Evolutionary conservation across 352 stramenopile species (phyloP).

Genomic region (Phytopythium ostracodes): DNA sequence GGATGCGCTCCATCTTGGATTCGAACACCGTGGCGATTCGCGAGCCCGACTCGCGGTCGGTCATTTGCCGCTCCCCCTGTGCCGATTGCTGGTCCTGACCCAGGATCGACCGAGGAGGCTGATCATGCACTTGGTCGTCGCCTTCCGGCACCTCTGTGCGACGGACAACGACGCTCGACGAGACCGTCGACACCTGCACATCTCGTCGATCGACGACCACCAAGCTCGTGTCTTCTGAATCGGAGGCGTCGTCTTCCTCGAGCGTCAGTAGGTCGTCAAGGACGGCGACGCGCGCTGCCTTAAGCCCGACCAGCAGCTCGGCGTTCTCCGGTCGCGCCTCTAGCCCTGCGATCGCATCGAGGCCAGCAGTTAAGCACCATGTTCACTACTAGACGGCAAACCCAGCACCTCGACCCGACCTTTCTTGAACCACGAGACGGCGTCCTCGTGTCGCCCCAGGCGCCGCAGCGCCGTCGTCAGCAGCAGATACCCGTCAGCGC

Average conservation of each 20-base stretch:
- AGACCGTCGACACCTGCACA: neutral
- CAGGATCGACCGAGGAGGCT: neutral
- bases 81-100: neutral
- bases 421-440: constrained; percentile 47
- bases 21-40: constrained; percentile 37
- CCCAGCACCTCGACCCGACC: constrained; percentile 11
- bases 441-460: constrained; percentile 29
- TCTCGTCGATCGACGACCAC: neutral
- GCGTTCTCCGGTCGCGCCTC: constrained; percentile 27
- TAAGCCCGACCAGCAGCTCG: constrained; percentile 40
- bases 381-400: neutral
- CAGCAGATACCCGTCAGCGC: constrained; percentile 27
- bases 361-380: neutral
- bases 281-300: constrained; percentile 48
- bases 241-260: constrained; percentile 29
- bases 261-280: constrained; percentile 38
- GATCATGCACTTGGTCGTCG: neutral
- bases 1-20: constrained; percentile 43
- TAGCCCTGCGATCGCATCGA: constrained; percentile 28
- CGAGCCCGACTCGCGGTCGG: neutral
- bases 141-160: neutral
- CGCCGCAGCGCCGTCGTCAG: constrained; percentile 30
- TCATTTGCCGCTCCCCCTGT: neutral
- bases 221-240: constrained; percentile 15
- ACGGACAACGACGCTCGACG: neutral